phyloP scores from a whole-genome alignment of 306 rosid species.

The Vachellia pachyceras region DNA sequence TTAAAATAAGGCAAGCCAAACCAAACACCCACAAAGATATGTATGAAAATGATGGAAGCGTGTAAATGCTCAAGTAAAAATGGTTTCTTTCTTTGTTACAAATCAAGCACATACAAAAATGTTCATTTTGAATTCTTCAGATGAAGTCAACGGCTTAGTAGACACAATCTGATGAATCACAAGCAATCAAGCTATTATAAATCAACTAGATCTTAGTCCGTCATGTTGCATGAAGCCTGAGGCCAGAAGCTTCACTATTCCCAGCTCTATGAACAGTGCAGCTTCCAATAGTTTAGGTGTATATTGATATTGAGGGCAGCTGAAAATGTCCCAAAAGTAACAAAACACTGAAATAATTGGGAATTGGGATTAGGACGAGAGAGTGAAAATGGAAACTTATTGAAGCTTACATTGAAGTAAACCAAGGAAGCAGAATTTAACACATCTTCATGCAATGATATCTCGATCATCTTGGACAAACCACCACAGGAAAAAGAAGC shows the following conservation, averaged over 20 bases:
- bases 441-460: constrained; percentile 76
- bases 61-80: neutral
- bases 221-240: neutral
- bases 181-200: constrained; percentile 22
- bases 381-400: constrained; percentile 53
- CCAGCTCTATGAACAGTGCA: neutral
- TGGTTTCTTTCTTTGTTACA: neutral
- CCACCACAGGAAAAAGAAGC: constrained; percentile 51
- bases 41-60: neutral
- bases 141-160: constrained; percentile 7
- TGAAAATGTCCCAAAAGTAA: neutral
- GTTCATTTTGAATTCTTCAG: neutral
- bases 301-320: neutral
- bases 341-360: neutral
- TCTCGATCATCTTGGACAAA: constrained; percentile 69
- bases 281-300: neutral
- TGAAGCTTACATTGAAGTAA: constrained; percentile 67
- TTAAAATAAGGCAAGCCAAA: too few species aligned
- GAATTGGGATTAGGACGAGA: constrained; percentile 13
- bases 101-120: constrained; percentile 11
- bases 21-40: neutral
- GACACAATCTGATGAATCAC: neutral
- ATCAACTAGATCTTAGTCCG: neutral
- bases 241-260: neutral
- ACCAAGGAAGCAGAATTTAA: constrained; percentile 67